phyloP scores from a whole-genome alignment of 225 moss, liverwort and hornwort species.

The Neckera pumila region DNA sequence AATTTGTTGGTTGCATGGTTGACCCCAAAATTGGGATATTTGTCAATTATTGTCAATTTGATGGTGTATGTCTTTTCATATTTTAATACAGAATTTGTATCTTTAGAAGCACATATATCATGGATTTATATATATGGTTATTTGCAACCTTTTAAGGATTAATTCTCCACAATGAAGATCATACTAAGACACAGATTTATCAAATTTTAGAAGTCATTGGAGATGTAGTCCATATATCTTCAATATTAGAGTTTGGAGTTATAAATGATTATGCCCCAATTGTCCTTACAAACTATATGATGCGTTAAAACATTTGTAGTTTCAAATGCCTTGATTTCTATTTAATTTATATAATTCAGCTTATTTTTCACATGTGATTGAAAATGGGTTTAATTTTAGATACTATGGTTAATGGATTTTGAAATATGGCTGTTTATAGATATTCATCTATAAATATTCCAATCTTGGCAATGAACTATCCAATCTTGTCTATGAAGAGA shows the following conservation, averaged over 20 bases:
- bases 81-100: not conserved
- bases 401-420: not conserved
- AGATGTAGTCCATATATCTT: not conserved
- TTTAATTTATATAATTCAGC: too few relatives aligned
- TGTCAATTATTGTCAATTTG: not conserved
- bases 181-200: fast-evolving
- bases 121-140: too few relatives aligned
- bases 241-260: not conserved
- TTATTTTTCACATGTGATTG: too few relatives aligned
- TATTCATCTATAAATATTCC: not conserved
- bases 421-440: not conserved
- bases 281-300: not conserved
- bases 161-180: not conserved
- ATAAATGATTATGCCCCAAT: not conserved
- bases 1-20: not conserved
- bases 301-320: not conserved
- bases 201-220: not conserved
- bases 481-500: not conserved
- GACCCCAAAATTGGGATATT: not conserved
- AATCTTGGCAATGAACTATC: not conserved
- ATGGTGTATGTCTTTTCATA: not conserved
- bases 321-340: not conserved
- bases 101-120: too few relatives aligned
- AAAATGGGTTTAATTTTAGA: not conserved
- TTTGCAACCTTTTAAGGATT: not conserved